These are phyloP conservation scores for Neofusicoccum umdonicola DNA, from an alignment of 2,329 filamentous ascomycete genomes.

Conservation along the genomic window DNA sequence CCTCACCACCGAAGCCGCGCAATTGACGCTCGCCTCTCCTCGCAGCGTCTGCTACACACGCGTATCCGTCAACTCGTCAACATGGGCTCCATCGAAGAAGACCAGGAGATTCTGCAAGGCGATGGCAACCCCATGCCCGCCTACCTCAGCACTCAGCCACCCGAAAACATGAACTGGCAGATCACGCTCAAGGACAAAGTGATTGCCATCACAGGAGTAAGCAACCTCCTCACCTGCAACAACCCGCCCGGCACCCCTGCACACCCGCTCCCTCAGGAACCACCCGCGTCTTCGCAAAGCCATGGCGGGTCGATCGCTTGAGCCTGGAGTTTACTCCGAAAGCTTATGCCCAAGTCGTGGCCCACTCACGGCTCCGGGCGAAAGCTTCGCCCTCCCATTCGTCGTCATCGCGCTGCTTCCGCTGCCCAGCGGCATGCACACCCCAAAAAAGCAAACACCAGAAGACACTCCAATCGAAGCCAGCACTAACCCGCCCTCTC, in stretches of 20 bases:
- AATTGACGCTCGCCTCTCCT: not conserved
- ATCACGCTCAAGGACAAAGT: slow-evolving; percentile 46
- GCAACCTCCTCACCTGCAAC: not conserved
- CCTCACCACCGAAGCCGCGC: no score
- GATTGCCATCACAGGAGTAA: slow-evolving; percentile 36
- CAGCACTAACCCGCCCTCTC: not conserved
- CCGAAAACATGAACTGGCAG: slow-evolving; percentile 46
- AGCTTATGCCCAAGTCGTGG: no score
- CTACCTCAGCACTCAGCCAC: slow-evolving; percentile 43
- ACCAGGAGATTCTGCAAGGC: slow-evolving; percentile 2
- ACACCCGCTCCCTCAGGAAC: not conserved
- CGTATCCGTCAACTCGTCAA: not conserved
- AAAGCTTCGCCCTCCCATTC: no score
- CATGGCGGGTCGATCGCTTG: no score
- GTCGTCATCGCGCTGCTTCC: no score
- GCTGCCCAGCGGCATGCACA: no score
- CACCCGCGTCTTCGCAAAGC: no score
- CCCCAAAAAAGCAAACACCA: not conserved
- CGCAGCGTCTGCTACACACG: not conserved
- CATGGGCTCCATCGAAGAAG: slow-evolving; percentile 1
- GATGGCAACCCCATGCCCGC: slow-evolving; percentile 27
- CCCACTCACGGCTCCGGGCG: no score
- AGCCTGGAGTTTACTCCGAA: no score
- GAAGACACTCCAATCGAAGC: not conserved
- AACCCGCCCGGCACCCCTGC: no score